Evolutionary conservation across 1,139 yeast species (phyloP), one percentile per base, ranked within the genome.

Genomic region (Geotrichum bryndzae): DNA sequence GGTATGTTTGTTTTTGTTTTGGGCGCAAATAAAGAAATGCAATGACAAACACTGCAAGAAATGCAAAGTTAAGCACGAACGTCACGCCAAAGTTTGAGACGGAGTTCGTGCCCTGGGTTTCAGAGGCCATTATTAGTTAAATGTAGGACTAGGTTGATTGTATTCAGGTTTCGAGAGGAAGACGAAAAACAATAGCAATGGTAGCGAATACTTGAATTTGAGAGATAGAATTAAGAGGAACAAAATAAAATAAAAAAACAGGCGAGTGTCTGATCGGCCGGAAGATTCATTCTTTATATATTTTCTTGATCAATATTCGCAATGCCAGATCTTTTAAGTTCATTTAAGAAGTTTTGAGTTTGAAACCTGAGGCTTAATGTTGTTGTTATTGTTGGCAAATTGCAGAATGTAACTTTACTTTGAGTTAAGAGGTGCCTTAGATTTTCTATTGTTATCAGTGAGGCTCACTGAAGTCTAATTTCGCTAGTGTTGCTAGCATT

Each of bases 1-100:
- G 94, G 72, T 94, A 94, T 35, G 90, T 89, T 67, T 92, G 79
- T 64, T 76, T 79, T 71, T 86, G 83, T 66, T 78, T 81, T 63
- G 87, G 84, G 70, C 97, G 81, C 61, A 94, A 72, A 2, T 78
- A 53, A n/a, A 90, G 67, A 72, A 94, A 94, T 3, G 80, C 74
- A 0, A 75, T 51, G 15, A 87, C 70, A 68, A 89, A 87, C 1
- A 83, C 78, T 3, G 77, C 77, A 63, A 86, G 87, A 13, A 90
- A 74, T 54, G 84, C 77, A 18, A 84, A 82, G 69, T 85, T 84
- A 60, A 83, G 74, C 53, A 84, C 79, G 59, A 85, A 69, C 2
- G 90, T 72, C 0, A 85, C 74, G 38, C 84, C 80, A 63, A 86
- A 83, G 55, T 72, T 63, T 58, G 75, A 68, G 35, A 69, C 66